Evolutionary conservation across 2,329 filamentous ascomycete genomes (phyloP), one percentile per base, ranked within the genome.

Genomic region (Cladosporium sphaerospermum): DNA sequence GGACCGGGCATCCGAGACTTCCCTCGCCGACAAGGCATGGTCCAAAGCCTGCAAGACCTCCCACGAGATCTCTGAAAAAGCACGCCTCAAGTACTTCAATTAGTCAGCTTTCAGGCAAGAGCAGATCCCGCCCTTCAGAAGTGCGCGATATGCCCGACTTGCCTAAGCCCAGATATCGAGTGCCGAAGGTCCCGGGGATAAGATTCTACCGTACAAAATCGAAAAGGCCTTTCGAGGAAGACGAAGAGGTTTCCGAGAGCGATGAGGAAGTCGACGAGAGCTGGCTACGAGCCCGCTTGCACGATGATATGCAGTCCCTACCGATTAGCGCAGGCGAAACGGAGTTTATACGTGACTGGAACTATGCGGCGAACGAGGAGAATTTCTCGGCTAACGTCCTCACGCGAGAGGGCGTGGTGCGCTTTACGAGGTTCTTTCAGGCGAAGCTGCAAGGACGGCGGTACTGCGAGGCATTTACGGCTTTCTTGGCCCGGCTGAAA

Each of bases 171-270:
- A 46, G 14, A 32, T 68, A 67, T 44, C 45, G 50, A 3, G 70
- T 75, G 1, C 74, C 74, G 2, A 55, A 55, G 4, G 64, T 72
- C 0, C 62, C 65, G 0, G 64, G 63, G 1, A 58, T 73, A 10
- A 64, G 61, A 0, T 71, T 74, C 53, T 75, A 71, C 55, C 64
- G 72, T n/a, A 64, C 66, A 9, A 57, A 61, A 2, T 69, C 69
- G 1, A 75, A 74, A 56, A 63, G 70, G 9, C 62, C 61, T 2
- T 56, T 76, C 2, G 45, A 57, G 7, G 62, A 67, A 33, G 72
- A 69, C 7, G 71, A 73, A 45, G 42, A 57, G 4, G 57, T 75
- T 13, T 71, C 66, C 44, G 73, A 75, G 52, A 74, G 72, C 57
- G 74, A 76, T 28, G 69, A 74, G 41, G 72, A 73, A 5, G 55